phyloP scores from a whole-genome alignment of 768 basidiomycete species.

The Boletellus sp. region DNA sequence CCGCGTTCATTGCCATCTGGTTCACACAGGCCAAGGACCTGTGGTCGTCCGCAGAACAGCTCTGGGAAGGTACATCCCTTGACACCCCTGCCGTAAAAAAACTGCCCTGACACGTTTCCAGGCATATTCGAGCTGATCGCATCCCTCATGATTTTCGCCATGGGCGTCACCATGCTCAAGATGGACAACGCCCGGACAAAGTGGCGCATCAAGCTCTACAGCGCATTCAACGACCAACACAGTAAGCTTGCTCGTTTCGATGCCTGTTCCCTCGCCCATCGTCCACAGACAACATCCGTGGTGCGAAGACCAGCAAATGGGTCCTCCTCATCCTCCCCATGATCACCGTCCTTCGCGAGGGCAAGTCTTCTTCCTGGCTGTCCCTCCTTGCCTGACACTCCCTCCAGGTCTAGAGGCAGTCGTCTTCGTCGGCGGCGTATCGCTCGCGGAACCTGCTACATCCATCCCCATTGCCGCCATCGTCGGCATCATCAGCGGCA shows the following conservation, averaged over 20 bases:
- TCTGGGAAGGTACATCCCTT: conserved; percentile 78
- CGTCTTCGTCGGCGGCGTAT: conserved; percentile 91
- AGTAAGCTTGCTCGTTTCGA: conserved; percentile 33
- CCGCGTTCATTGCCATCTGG: conserved; percentile 91
- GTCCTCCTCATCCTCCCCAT: conserved; percentile 85
- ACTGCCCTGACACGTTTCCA: conserved; percentile 20
- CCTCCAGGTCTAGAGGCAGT: conserved; percentile 76
- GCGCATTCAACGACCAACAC: conserved; percentile 64
- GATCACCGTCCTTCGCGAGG: conserved; percentile 91
- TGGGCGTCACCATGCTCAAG: conserved; percentile 93
- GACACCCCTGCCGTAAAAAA: not conserved
- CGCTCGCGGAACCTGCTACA: conserved; percentile 74
- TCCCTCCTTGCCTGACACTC: not conserved
- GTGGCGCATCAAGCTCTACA: conserved; percentile 87
- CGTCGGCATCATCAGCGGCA: conserved; percentile 75
- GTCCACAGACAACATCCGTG: conserved; percentile 41
- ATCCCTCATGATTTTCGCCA: conserved; percentile 80
- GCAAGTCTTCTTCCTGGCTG: conserved; percentile 31
- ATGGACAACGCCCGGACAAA: conserved; percentile 93
- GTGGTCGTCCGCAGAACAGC: conserved; percentile 77
- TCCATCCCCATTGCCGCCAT: conserved; percentile 91
- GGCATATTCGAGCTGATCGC: conserved; percentile 71
- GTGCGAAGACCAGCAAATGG: conserved; percentile 68
- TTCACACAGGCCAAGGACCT: conserved; percentile 86
- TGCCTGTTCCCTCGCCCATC: not conserved